Evolutionary conservation across 352 stramenopile species (phyloP), one percentile per base, ranked within the genome.

Genomic region (Poterioochromonas sp.): DNA sequence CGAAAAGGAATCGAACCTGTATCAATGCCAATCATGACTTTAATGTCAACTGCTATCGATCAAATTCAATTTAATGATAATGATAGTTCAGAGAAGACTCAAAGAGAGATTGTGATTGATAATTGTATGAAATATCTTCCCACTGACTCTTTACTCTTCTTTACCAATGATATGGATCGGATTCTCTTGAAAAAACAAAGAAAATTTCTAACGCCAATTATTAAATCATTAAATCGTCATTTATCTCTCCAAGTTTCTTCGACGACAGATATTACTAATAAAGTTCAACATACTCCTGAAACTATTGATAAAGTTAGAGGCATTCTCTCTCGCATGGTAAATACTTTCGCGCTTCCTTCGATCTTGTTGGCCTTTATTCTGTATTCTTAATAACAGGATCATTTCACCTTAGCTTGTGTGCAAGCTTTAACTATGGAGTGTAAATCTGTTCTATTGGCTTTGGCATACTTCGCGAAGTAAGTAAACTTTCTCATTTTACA

Each of bases 21-120:
- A 20, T 82, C 89, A 62, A 94, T 95, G 89, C 90, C 90, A 29
- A 79, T 94, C 0, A 94, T 92, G 88, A 90, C 88, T 2, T 82
- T 95, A 37, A 84, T 83, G n/a, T 90, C 85, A 8, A 78, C 76
- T 22, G 63, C 76, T 1, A 77, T 79, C 2, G 76, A 79, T 54
- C 63, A 79, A 44, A 29, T 78, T 34, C 34, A 1, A 34, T 18
- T 78, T 12, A 35, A 69, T 5, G 35, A 32, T 22, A 22, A 39
- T 44, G n/a, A n/a, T n/a, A n/a, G n/a, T n/a, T n/a, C n/a, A n/a
- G n/a, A n/a, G n/a, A n/a, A n/a, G n/a, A n/a, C n/a, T n/a, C n/a
- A n/a, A n/a, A 15, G 47, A 15, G 62, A 70, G 62, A 58, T 73
- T 11, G 85, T 85, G 79, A 80, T 83, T 35, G 60, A 81, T 3